Evolutionary conservation across 495 filamentous ascomycete species (phyloP), one percentile per base, ranked within the genome.

Genomic region (Xylaria acuta): DNA sequence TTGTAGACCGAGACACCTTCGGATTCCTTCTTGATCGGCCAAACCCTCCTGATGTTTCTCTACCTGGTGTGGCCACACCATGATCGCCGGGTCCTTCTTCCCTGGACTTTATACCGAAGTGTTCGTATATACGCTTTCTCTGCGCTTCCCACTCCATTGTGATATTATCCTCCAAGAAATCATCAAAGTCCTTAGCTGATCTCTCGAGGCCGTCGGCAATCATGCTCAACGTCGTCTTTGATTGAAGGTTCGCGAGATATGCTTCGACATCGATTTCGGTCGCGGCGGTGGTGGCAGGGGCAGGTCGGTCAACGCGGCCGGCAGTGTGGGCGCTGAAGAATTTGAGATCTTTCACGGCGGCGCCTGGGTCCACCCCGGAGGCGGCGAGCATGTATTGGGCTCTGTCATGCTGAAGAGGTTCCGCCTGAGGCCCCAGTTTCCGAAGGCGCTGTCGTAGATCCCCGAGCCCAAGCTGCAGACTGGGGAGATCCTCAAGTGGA

Each of bases 81-180:
- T 85, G 84, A 71, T 82, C 74, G 67, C 78, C 77, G 64, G 82
- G 74, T 36, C 78, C 63, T 11, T 86, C 84, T 54, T 91, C 88
- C 73, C 86, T 89, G 9, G 90, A 86, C 70, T 88, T 92, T 51
- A 99, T 91, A 9, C 96, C 96, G 79, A 99, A 98, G 78, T 99
- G 96, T 76, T 97, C 90, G 79, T 97, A 97, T 65, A 98, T 97
- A 66, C 90, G 90, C 78, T 91, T 92, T 47, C 95, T 91, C 82
- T 98, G 96, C 7, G 91, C 90, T 68, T 98, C 94, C 95, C 95
- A 98, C 80, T 98, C 93, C 85, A 96, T 91, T 9, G 93, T 93
- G 8, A 98, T 91, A 77, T 96, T 95, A 74, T 97, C 94, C 78
- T 98, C 96, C 56, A 99, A 83, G 79, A 97, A 98, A 49, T 87